Evolutionary conservation across 2,329 filamentous ascomycete genomes (phyloP).

Genomic region (Cladosporium sp.): DNA sequence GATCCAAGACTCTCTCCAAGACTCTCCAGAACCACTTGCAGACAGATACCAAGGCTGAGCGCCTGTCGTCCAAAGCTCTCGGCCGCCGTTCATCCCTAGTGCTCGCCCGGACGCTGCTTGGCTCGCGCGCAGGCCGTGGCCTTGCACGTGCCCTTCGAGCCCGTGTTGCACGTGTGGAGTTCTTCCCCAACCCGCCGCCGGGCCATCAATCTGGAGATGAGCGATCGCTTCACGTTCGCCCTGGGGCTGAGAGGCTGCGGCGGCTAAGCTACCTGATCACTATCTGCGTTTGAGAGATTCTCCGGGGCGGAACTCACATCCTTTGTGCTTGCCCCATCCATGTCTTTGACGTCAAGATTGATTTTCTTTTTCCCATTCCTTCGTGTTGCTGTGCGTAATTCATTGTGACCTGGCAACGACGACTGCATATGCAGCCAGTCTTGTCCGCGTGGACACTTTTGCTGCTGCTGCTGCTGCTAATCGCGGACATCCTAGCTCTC

Average conservation of each 20-base stretch:
- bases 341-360: conserved; percentile 5
- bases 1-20: not conserved
- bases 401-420: not conserved
- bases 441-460: conserved; percentile 3
- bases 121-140: not conserved
- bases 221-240: not conserved
- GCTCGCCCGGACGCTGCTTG: not conserved
- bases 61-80: not conserved
- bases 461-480: not conserved
- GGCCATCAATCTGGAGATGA: conserved; percentile 5
- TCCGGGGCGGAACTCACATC: not conserved
- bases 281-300: not conserved
- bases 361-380: not conserved
- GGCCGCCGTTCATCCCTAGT: not conserved
- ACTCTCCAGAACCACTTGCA: not conserved
- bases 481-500: not conserved
- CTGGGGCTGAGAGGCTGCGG: conserved; percentile 5
- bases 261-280: not conserved
- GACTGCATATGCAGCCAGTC: conserved; percentile 3
- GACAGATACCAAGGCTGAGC: not conserved
- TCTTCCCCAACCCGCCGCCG: not conserved
- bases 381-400: not conserved
- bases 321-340: not conserved
- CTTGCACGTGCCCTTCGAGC: not conserved
- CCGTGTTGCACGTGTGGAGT: not conserved